Percentiles rank a stretch among this genome's conserved stretches.
These are phyloP conservation scores for Lachnellula hyalina DNA, from an alignment of 2,329 filamentous ascomycete genomes.

Conservation along the genomic window DNA sequence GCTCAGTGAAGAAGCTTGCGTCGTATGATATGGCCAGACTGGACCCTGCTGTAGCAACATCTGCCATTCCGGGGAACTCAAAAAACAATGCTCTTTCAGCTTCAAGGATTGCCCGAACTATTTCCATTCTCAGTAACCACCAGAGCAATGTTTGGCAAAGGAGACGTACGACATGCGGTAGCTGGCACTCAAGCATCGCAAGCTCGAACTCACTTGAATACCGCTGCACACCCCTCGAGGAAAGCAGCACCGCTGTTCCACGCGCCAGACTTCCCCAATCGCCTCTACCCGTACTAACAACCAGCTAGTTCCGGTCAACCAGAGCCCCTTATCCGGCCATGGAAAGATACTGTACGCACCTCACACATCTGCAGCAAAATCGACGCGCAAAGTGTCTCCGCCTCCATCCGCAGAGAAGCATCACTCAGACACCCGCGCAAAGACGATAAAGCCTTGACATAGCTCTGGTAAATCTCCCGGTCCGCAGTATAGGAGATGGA, in stretches of 20 bases:
- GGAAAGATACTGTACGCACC: not conserved
- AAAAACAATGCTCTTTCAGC: not conserved
- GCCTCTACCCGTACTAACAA: conserved; percentile 7
- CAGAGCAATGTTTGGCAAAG: not conserved
- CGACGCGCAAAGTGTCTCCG: conserved; percentile 17
- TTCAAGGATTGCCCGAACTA: conserved; percentile 1
- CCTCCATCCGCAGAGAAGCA: not conserved
- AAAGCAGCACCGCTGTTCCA: conserved; percentile 9
- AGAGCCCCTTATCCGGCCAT: not conserved
- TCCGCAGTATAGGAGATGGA: conserved; percentile 1
- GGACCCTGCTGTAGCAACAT: not conserved
- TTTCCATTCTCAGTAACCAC: not conserved
- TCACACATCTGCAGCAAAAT: conserved; percentile 16
- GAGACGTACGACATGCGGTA: conserved; percentile 11
- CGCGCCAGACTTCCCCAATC: conserved; percentile 13
- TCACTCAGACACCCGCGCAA: conserved; percentile 6
- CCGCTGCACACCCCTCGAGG: conserved; percentile 6
- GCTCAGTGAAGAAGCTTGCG: not conserved
- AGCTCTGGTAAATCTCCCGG: conserved; percentile 4
- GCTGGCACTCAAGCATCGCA: conserved; percentile 16
- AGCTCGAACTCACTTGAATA: conserved; percentile 14
- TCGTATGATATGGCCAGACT: not conserved
- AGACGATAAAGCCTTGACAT: conserved; percentile 10
- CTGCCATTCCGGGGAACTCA: conserved; percentile 2
- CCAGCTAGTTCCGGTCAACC: conserved; percentile 5